Base-by-base conservation (phyloP, 352 stramenopile genomes). In the Phytophthora fragariae region DNA sequence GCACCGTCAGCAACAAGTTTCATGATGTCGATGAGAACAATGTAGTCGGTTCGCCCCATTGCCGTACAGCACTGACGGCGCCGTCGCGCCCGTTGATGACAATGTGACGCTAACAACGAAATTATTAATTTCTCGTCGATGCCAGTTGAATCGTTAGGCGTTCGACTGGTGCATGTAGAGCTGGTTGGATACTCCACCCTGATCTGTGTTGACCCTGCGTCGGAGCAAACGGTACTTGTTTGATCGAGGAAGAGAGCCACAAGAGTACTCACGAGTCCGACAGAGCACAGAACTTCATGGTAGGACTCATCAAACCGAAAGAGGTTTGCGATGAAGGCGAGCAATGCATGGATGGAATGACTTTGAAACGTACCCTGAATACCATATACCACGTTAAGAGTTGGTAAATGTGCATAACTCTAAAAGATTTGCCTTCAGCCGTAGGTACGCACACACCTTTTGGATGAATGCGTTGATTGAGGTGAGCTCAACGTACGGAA, bases 181-280 rank as follows among this genome's bases (percentile, higher is more conserved):
- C 80, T 87, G 33, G 82, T 89, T 21, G 82, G 84, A 64, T 90
- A 87, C 14, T 78, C 73, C 21, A 91, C 65, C 6, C 77, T 80
- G 19, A 91, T 86, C 24, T 81, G 82, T 5, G 65, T 83, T 41
- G 67, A 70, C 4, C 65, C 64, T 29, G 79, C 61, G 54, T 74
- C 64, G 6, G 72, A 77, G 46, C 58, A 79, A 39, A 77, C 46
- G 44, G 64, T 49, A 47, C 77, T 63, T 5, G 74, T 80, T 69
- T 90, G 80, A 5, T 71, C 46, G 39, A 83, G 77, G 60, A 90
- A 90, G 6, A 92, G 52, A 7, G 57, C 47, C 27, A 89, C 52
- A 17, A 90, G 50, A 7, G 73, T 73, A 17, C 75, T 73, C 17
- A 86, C 65, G 14, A 89, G 71, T 2, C 84, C 80, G n/a, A 78